Percentiles rank a stretch among this genome's conserved stretches.
Conservation (phyloP, 371 early-diverging fungal species). For the Mucor irregularis region DNA sequence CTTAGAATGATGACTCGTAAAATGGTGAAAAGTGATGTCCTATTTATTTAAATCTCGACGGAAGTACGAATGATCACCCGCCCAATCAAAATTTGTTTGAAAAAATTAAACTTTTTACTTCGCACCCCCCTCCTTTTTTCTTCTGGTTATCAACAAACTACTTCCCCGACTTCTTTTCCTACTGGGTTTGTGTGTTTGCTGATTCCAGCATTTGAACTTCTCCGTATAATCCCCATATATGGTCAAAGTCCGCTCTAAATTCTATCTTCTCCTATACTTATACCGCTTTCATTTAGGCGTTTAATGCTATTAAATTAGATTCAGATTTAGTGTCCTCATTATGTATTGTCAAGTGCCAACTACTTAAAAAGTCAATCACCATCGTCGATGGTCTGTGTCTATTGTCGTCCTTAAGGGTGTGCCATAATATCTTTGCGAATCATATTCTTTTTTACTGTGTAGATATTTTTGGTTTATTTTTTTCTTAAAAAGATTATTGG, state of each 20-base stretch:
- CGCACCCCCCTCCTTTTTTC: background rate
- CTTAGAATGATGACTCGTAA: background rate
- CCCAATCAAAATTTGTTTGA: conserved; percentile 16
- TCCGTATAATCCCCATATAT: conserved; percentile 4
- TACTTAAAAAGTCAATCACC: too few relatives aligned
- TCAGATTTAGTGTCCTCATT: background rate
- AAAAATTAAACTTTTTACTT: background rate
- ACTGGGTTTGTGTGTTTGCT: background rate
- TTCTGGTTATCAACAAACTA: too few relatives aligned
- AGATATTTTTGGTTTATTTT: too few relatives aligned
- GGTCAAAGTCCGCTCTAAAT: conserved; percentile 7
- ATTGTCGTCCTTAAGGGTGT: too few relatives aligned
- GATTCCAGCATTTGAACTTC: background rate
- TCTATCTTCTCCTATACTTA: background rate
- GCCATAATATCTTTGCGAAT: too few relatives aligned
- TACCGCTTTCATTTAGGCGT: background rate
- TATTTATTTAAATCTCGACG: background rate
- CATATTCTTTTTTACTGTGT: too few relatives aligned
- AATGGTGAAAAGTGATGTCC: background rate
- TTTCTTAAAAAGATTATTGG: too few relatives aligned
- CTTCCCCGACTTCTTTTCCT: background rate
- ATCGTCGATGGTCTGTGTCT: too few relatives aligned
- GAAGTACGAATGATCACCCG: conserved; percentile 1
- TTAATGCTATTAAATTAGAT: background rate
- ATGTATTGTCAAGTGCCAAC: background rate